Percentiles rank a stretch among this genome's conserved stretches.
Conservation (phyloP, 345 rosid species). For the Corchorus capsularis region DNA sequence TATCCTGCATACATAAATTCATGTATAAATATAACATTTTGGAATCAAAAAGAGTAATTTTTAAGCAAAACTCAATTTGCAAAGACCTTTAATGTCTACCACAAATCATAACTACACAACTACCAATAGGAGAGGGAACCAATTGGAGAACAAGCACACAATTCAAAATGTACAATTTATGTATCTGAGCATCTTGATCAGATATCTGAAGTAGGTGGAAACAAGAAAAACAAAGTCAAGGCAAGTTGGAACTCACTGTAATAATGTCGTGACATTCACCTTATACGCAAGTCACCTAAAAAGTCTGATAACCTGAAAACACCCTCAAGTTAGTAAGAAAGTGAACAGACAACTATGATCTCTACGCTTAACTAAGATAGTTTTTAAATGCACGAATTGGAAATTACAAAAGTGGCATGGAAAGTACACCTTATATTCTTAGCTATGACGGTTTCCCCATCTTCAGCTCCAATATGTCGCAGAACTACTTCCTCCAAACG, state of each 20-base stretch:
- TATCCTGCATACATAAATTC: slow-evolving; percentile 21
- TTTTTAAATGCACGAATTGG: too few relatives aligned
- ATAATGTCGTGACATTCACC: slow-evolving; percentile 18
- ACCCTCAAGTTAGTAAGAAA: neutral
- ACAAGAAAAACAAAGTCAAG: neutral
- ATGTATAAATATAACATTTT: neutral
- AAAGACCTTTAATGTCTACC: neutral
- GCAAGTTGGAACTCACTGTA: slow-evolving; percentile 17
- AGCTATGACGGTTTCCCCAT: slow-evolving; percentile 60
- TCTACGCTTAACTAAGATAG: too few relatives aligned
- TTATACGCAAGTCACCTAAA: slow-evolving; percentile 17
- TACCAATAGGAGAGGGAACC: too few relatives aligned
- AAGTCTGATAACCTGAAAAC: slow-evolving; percentile 22
- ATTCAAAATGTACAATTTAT: neutral
- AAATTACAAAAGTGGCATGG: neutral
- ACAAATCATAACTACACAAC: neutral
- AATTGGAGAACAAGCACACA: neutral
- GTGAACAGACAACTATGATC: neutral
- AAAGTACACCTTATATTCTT: slow-evolving; percentile 41
- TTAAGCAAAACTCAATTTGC: neutral
- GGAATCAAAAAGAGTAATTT: neutral
- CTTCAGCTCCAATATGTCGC: slow-evolving; percentile 74
- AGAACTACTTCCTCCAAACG: slow-evolving; percentile 71
- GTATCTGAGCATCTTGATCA: neutral
- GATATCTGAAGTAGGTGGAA: neutral